Base-by-base conservation (phyloP, 1,284 basidiomycete genomes). In the Ceratobasidium sp. region DNA sequence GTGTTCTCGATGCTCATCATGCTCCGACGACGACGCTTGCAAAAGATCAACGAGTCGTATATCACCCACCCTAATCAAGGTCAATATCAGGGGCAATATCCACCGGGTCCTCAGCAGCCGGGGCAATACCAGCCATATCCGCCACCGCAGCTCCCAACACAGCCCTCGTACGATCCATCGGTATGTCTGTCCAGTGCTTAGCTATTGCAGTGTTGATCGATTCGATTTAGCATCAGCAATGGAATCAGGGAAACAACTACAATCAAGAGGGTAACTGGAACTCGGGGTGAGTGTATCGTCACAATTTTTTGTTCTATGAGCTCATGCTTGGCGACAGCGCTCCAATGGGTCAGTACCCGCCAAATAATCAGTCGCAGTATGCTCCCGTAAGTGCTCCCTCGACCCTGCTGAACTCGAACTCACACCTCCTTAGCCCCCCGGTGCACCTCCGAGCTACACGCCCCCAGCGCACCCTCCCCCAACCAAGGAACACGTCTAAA, bases 21-120 rank as follows among this genome's bases (percentile, higher is more conserved):
- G 29, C 35, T 60, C 22, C 69, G 69, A 22, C 69, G 55, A 29
- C 69, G 69, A 12, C 69, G 69, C 20, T n/a, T 70, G 29, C 43
- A 34, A 1, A 43, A 34, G 27, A 34, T 53, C 1, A 70, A 70
- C 31, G 54, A 68, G 35, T 22, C 64, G n/a, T 70, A 43, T 35
- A 68, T 54, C 32, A 54, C 64, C 22, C 38, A 67, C 3, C 64
- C 64, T 2, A 55, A 49, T 25, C 31, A 27, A 4, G 53, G 50
- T 1, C 64, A 43, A 3, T 49, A 38, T 31, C 60, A 27, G 40
- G 40, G 34, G 13, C 40, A 60, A 8, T 38, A 52, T 25, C 60
- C 49, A 34, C 58, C 58, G 12, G n/a, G n/a, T 40, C 8, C 38
- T 40, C 38, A 40, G 38, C 42, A 50, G 22, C 47, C 57, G 57